Percentiles rank a stretch among this genome's conserved stretches.
phyloP scores from a whole-genome alignment of 345 rosid species.

The Bruguiera gymnorhiza region DNA sequence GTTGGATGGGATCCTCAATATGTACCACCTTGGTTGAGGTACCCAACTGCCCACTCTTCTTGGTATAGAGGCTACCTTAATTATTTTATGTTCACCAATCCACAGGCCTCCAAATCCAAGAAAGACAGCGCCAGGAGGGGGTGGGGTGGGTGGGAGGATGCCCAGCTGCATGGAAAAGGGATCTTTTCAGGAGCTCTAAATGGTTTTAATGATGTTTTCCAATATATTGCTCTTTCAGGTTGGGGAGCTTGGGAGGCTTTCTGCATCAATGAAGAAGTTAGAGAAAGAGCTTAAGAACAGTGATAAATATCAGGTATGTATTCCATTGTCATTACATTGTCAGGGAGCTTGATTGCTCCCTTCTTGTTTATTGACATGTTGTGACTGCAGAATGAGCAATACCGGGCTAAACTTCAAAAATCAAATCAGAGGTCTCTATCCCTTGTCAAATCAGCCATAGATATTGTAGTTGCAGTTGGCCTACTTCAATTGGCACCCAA shows the following conservation, averaged over 20 bases:
- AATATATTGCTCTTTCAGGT: conserved; percentile 33
- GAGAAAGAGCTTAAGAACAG: conserved; percentile 68
- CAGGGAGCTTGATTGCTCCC: background rate
- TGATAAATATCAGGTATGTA: conserved; percentile 59
- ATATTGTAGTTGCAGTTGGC: conserved; percentile 80
- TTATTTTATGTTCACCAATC: background rate
- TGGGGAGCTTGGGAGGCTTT: conserved; percentile 86
- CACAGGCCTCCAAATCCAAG: too few relatives aligned
- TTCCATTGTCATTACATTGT: background rate
- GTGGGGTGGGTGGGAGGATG: too few relatives aligned
- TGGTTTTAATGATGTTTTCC: background rate
- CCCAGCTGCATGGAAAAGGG: too few relatives aligned
- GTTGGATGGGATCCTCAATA: conserved; percentile 90
- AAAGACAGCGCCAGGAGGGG: too few relatives aligned
- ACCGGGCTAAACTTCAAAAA: conserved; percentile 64
- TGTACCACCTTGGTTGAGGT: conserved; percentile 88
- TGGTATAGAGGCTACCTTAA: background rate
- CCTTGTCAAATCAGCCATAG: conserved; percentile 77
- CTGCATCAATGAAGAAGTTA: conserved; percentile 70
- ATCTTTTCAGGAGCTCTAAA: background rate
- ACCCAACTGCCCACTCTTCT: conserved; percentile 17
- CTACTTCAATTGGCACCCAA: conserved; percentile 85
- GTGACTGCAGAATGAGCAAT: conserved; percentile 59
- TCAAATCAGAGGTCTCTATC: conserved; percentile 83
- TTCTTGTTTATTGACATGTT: background rate